Percentiles rank a stretch among this genome's conserved stretches.
These are phyloP conservation scores for Kodamaea kakaduensis DNA, from an alignment of 805 yeast genomes.

Conservation along the genomic window DNA sequence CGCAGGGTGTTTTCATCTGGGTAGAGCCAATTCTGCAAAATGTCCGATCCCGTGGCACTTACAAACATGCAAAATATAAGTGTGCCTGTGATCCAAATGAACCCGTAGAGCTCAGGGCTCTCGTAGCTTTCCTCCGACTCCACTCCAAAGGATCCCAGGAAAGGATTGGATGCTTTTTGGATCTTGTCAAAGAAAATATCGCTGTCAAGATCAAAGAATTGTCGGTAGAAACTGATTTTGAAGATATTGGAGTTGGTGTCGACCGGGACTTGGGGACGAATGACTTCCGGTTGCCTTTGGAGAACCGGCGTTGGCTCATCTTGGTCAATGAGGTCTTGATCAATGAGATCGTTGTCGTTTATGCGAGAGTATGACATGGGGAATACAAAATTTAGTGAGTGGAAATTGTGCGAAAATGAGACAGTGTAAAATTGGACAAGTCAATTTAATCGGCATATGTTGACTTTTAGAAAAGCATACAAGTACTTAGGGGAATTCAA, in stretches of 20 bases:
- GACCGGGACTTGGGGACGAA: conserved; percentile 25
- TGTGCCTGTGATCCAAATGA: conserved; percentile 87
- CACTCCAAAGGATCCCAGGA: conserved; percentile 23
- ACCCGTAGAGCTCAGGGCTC: conserved; percentile 70
- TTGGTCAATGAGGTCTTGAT: conserved; percentile 1
- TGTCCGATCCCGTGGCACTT: conserved; percentile 63
- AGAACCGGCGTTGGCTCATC: conserved; percentile 1
- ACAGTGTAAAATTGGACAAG: no score
- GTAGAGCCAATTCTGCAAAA: conserved; percentile 55
- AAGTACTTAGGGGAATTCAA: no score
- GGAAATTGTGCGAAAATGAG: no score
- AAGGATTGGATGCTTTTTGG: conserved; percentile 54
- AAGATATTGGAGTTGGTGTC: conserved; percentile 39
- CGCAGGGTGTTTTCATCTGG: conserved; percentile 41
- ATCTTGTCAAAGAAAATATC: conserved; percentile 55
- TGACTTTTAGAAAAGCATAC: no score
- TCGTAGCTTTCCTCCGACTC: conserved; percentile 35
- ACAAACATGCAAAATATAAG: conserved; percentile 71
- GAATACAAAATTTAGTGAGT: background rate
- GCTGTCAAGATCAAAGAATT: conserved; percentile 68
- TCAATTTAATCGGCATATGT: no score
- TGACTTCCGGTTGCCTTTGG: conserved; percentile 10
- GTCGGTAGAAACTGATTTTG: conserved; percentile 56
- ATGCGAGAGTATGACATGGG: conserved; percentile 1
- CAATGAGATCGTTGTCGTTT: background rate